Evolutionary conservation across 208 protist genomes (phyloP).

Genomic region (Trypanosoma rangeli): DNA sequence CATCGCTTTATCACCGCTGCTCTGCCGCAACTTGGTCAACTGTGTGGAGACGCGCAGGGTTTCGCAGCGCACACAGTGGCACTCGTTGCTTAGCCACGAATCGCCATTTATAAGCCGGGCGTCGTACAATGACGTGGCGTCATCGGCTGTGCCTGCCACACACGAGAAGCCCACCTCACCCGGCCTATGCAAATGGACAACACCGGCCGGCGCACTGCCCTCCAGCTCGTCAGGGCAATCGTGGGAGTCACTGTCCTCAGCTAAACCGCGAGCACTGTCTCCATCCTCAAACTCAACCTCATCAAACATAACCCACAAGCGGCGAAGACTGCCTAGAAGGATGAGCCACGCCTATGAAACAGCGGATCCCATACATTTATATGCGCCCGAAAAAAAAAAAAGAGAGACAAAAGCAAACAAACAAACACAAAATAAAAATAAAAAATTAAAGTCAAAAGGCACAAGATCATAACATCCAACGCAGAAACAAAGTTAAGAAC

Average conservation of each 20-base stretch:
- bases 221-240: neutral
- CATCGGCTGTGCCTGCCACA: conserved; percentile 59
- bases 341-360: neutral
- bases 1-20: neutral
- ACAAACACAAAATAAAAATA: neutral
- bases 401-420: too few relatives aligned
- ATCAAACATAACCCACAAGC: conserved; percentile 38
- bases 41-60: conserved; percentile 46
- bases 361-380: neutral
- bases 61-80: conserved; percentile 80
- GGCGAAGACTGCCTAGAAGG: neutral
- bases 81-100: conserved; percentile 65
- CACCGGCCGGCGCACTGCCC: neutral
- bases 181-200: conserved; percentile 60
- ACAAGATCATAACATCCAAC: neutral
- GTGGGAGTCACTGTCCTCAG: neutral
- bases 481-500: neutral
- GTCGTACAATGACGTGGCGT: conserved; percentile 37
- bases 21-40: conserved; percentile 16
- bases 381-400: conserved; percentile 9
- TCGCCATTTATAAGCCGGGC: conserved; percentile 70
- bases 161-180: conserved; percentile 63
- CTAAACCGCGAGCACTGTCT: neutral
- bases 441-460: neutral
- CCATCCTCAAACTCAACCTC: conserved; percentile 49